These are phyloP conservation scores for Amphichorda felina DNA, from an alignment of 2,329 filamentous ascomycete genomes.

Conservation along the genomic window DNA sequence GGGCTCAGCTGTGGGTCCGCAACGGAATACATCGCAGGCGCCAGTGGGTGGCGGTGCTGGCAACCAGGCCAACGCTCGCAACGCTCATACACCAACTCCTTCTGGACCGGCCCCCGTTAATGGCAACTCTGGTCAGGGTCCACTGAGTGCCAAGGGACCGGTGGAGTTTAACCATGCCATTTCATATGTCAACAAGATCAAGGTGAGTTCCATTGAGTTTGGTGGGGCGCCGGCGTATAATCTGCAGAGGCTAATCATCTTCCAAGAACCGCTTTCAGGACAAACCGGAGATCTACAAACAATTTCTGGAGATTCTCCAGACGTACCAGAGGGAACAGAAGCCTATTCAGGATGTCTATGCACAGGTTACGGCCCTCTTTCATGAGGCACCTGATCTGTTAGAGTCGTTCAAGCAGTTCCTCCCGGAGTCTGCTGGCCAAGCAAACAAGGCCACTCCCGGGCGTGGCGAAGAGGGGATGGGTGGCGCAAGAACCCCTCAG, in stretches of 20 bases:
- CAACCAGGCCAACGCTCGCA: conserved; percentile 35
- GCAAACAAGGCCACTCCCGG: conserved; percentile 39
- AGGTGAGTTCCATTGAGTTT: conserved; percentile 45
- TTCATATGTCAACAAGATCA: conserved; percentile 99
- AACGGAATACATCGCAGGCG: conserved; percentile 17
- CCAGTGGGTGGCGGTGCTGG: conserved; percentile 19
- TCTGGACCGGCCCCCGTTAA: conserved; percentile 47
- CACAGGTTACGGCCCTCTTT: conserved; percentile 90
- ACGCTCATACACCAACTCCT: conserved; percentile 48
- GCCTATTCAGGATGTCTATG: conserved; percentile 96
- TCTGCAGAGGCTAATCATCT: conserved; percentile 3
- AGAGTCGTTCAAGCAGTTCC: conserved; percentile 97
- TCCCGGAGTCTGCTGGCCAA: conserved; percentile 66
- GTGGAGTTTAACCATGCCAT: conserved; percentile 99
- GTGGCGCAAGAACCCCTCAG: conserved; percentile 32
- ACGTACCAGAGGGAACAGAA: conserved; percentile 98
- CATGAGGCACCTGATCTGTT: conserved; percentile 86
- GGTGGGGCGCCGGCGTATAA: no score
- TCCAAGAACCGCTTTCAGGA: conserved; percentile 92
- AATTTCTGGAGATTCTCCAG: conserved; percentile 95
- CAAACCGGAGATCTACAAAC: conserved; percentile 97
- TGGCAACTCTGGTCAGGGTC: conserved; percentile 29
- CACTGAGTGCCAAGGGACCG: conserved; percentile 69
- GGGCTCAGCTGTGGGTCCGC: conserved; percentile 12
- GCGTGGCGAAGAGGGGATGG: conserved; percentile 26